phyloP scores from a whole-genome alignment of 495 filamentous ascomycete species.

The Pseudoneurospora amorphoporcata region DNA sequence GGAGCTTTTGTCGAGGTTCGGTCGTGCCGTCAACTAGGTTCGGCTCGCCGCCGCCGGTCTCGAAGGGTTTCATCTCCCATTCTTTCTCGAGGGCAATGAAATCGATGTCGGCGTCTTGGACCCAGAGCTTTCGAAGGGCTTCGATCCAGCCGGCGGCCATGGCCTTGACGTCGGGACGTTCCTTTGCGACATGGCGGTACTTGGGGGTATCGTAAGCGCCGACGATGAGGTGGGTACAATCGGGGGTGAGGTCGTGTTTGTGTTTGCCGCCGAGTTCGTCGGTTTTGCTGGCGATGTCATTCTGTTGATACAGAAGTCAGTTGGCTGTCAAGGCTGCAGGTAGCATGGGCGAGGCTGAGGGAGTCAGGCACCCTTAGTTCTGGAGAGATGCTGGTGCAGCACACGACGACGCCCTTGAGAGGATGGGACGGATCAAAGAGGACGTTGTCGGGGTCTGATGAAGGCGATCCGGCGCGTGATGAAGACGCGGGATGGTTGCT shows the following conservation, averaged over 20 bases:
- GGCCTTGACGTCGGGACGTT: slow-evolving; percentile 73
- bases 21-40: slow-evolving; percentile 5
- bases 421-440: slow-evolving; percentile 46
- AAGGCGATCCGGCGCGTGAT: background rate
- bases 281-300: slow-evolving; percentile 55
- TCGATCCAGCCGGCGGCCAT: slow-evolving; percentile 74
- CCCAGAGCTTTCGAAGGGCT: slow-evolving; percentile 72
- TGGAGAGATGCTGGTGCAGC: slow-evolving; percentile 77
- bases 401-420: slow-evolving; percentile 72
- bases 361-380: slow-evolving; percentile 62
- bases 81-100: slow-evolving; percentile 45
- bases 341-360: background rate
- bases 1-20: slow-evolving; percentile 36
- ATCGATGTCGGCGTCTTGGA: slow-evolving; percentile 69
- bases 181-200: slow-evolving; percentile 88
- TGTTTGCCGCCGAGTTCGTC: slow-evolving; percentile 77
- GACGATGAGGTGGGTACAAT: slow-evolving; percentile 90
- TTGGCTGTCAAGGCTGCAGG: slow-evolving; percentile 7
- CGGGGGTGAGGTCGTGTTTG: slow-evolving; percentile 84
- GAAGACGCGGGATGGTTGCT: background rate
- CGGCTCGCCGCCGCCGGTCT: slow-evolving; percentile 26
- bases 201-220: slow-evolving; percentile 81
- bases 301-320: slow-evolving; percentile 34
- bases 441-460: slow-evolving; percentile 4
- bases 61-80: slow-evolving; percentile 34